Percentiles rank a stretch among this genome's conserved stretches.
Conservation (phyloP, 192 early-diverging fungal species). For the Geranomyces michiganensis region DNA sequence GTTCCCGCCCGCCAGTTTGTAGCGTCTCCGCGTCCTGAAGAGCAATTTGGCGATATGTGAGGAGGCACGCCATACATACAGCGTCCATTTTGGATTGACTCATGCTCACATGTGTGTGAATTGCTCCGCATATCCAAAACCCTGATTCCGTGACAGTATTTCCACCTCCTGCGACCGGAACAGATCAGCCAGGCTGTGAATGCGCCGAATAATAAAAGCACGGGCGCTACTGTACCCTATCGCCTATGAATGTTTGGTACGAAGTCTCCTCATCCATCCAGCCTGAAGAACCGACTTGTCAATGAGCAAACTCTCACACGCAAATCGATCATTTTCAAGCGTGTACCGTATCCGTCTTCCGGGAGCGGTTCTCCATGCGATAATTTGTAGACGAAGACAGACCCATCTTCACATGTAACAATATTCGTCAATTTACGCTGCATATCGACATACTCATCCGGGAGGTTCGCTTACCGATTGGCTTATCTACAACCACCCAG, state of each 20-base stretch:
- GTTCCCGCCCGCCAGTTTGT: constrained; percentile 26
- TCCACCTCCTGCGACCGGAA: constrained; percentile 35
- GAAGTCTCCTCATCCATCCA: constrained; percentile 46
- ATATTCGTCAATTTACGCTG: background rate
- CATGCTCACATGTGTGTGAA: constrained; percentile 19
- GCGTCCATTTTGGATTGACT: background rate
- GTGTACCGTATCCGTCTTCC: constrained; percentile 40
- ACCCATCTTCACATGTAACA: constrained; percentile 31
- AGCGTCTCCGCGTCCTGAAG: constrained; percentile 29
- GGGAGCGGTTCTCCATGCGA: constrained; percentile 27
- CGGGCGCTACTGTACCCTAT: background rate
- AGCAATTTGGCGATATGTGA: background rate
- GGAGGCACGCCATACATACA: background rate
- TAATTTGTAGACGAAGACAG: constrained; percentile 38
- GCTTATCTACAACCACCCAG: constrained; percentile 39
- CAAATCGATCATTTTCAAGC: background rate
- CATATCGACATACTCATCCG: background rate
- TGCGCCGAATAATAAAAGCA: background rate
- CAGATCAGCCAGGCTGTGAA: background rate
- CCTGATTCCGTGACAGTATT: constrained; percentile 32
- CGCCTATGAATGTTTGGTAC: constrained; percentile 13
- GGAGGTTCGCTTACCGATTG: constrained; percentile 25
- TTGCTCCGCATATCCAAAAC: constrained; percentile 31
- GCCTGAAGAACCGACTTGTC: constrained; percentile 18
- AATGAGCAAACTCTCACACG: background rate